Conservation (phyloP, 805 yeast species). For the Ogataea pini region DNA sequence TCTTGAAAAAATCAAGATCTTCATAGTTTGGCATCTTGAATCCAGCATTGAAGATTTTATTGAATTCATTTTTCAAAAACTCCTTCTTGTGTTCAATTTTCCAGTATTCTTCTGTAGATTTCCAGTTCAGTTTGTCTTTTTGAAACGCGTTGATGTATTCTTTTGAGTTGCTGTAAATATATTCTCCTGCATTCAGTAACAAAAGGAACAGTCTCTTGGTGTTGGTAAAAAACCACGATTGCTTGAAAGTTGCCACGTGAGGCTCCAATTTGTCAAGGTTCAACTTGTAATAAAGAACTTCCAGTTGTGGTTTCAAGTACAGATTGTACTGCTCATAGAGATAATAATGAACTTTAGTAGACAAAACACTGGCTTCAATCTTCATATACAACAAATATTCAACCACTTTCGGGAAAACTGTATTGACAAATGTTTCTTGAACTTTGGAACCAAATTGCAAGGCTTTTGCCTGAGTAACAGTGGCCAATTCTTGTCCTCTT, state of each 20-base stretch:
- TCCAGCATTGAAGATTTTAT: constrained; percentile 31
- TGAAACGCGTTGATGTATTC: constrained; percentile 20
- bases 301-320: constrained; percentile 26
- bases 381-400: constrained; percentile 3
- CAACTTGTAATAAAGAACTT: constrained; percentile 7
- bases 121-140: constrained; percentile 25
- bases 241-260: constrained; percentile 14
- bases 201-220: constrained; percentile 6
- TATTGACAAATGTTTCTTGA: constrained; percentile 9
- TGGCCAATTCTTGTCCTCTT: constrained; percentile 7
- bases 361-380: constrained; percentile 7
- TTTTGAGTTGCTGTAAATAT: constrained; percentile 10
- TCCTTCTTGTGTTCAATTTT: constrained; percentile 33
- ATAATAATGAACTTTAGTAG: constrained; percentile 13
- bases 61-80: constrained; percentile 34
- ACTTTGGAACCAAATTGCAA: constrained; percentile 4
- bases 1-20: constrained; percentile 27
- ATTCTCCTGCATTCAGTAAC: constrained; percentile 6
- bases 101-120: constrained; percentile 29
- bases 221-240: constrained; percentile 16
- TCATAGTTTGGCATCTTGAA: constrained; percentile 31
- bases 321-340: constrained; percentile 24
- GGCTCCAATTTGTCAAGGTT: constrained; percentile 26
- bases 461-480: constrained; percentile 4
- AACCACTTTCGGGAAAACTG: constrained; percentile 20